Base-by-base conservation (phyloP, 225 moss, liverwort and hornwort species). In the Pleurozium schreberi region DNA sequence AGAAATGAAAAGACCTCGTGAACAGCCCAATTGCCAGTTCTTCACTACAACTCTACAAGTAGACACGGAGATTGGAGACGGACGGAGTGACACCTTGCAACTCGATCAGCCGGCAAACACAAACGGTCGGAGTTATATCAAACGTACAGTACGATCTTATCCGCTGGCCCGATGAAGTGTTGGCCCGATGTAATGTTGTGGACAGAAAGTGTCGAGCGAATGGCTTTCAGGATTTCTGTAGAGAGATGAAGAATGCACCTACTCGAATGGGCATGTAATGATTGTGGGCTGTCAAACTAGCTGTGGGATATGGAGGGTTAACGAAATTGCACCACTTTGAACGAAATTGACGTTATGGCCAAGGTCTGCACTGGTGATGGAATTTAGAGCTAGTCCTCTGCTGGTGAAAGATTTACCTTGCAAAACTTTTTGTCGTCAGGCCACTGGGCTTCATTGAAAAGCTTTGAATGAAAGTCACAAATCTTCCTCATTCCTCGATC, bases 1-100 rank as follows among this genome's bases (percentile, higher is more conserved):
- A n/a, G n/a, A n/a, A n/a, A 67, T 81, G 25, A 79, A n/a, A 74
- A 83, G 17, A 96, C 95, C 91, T 98, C 94, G n/a, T n/a, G n/a
- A n/a, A 58, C 62, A 75, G 74, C 18, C 18, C n/a, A 74, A 31
- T 7, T 10, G 47, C 31, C 19, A 30, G 18, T 30, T 47, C 45
- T 45, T 73, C 45, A n/a, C n/a, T n/a, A n/a, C n/a, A n/a, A n/a
- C n/a, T n/a, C n/a, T n/a, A 11, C 43, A 7, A 47, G 17, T 43
- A 67, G 67, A 71, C 15, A 71, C 16, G 26, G 70, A 70, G 43
- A 73, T 28, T 43, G 17, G 43, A 74, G n/a, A n/a, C n/a, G n/a
- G 73, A 45, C 30, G 19, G 12, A 75, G 49, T 31, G 33, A 50
- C 33, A 75, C 50, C 75, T 50, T 74, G 60, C 33, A 91, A 88